Conservation (phyloP, 2,329 filamentous ascomycete species). For the Calycina marina region DNA sequence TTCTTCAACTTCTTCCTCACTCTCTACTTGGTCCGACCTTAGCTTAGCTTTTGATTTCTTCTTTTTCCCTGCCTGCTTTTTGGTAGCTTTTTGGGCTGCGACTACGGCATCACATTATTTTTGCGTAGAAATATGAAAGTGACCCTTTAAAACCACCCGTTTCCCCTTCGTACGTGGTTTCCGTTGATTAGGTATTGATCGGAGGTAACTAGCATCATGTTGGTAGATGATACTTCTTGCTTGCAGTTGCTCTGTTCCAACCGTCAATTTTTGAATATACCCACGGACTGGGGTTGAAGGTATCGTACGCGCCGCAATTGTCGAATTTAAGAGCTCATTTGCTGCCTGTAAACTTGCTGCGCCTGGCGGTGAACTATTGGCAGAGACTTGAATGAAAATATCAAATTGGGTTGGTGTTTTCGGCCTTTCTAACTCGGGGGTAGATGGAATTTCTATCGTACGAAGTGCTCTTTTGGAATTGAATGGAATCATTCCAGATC, state of each 20-base stretch:
- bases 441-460: background rate
- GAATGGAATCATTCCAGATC: no score
- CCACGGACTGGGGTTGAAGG: background rate
- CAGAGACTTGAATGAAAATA: no score
- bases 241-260: constrained; percentile 2
- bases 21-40: background rate
- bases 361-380: no score
- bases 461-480: constrained; percentile 2
- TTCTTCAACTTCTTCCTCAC: no score
- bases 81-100: no score
- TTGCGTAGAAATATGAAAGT: no score
- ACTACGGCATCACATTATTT: no score
- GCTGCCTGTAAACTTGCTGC: no score
- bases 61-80: background rate
- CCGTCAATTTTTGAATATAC: constrained; percentile 5
- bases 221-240: background rate
- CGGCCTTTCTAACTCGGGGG: background rate
- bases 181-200: background rate
- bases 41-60: background rate
- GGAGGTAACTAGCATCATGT: no score
- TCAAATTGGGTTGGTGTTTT: no score
- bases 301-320: background rate
- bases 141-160: no score
- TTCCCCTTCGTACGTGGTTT: no score
- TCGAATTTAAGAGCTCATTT: background rate